These are phyloP conservation scores for Chytriomyces hyalinus DNA, from an alignment of 192 early-diverging fungal species.

Conservation along the genomic window DNA sequence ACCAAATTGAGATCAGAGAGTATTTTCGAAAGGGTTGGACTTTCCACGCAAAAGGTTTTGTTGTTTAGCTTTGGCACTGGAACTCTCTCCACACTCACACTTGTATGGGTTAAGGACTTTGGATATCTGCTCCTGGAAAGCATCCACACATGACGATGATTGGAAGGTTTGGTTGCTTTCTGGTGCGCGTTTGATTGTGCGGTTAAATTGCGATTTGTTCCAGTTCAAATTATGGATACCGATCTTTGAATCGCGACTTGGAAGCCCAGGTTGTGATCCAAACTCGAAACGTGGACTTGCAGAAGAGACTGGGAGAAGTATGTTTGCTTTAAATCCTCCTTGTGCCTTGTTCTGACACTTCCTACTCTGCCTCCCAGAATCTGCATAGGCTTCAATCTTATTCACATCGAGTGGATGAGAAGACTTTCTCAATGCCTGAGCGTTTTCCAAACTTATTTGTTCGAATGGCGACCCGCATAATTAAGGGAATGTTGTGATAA, in stretches of 20 bases:
- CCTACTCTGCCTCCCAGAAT: not conserved
- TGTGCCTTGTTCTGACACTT: not conserved
- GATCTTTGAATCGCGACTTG: conserved; percentile 88
- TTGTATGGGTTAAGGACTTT: not conserved
- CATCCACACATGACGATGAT: conserved; percentile 75
- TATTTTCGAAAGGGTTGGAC: conserved; percentile 87
- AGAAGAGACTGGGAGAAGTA: conserved; percentile 63
- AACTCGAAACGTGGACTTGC: conserved; percentile 63
- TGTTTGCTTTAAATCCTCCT: conserved; percentile 1
- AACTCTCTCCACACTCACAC: not conserved
- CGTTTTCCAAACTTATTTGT: conserved; percentile 3
- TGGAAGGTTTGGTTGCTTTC: conserved; percentile 54
- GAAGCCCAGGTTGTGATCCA: conserved; percentile 84
- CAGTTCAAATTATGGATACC: conserved; percentile 87
- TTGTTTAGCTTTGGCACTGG: not conserved
- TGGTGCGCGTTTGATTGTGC: no score
- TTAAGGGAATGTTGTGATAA: conserved; percentile 20
- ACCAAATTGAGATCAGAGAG: conserved; percentile 74
- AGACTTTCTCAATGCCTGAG: not conserved
- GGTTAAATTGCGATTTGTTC: no score
- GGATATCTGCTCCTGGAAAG: conserved; percentile 44
- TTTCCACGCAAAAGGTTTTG: conserved; percentile 92
- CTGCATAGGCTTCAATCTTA: conserved; percentile 2
- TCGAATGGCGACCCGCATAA: conserved; percentile 12
- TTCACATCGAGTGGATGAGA: conserved; percentile 12